Evolutionary conservation across 345 rosid species (phyloP), one percentile per base, ranked within the genome.

Genomic region (Gossypioides kirkii): DNA sequence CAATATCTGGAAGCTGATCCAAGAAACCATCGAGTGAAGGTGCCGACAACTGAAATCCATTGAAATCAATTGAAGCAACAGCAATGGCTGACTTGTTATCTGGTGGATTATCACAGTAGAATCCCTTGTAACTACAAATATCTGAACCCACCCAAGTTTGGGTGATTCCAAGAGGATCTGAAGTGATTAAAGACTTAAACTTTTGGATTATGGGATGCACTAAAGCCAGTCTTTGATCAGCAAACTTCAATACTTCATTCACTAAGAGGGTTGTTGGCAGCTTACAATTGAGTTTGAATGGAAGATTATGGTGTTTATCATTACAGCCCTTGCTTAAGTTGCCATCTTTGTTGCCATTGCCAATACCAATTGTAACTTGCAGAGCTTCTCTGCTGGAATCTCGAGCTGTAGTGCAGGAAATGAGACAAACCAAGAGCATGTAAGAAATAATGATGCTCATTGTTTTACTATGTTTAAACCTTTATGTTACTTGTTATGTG

Each of bases 21-120:
- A 91, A 86, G 36, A 90, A 94, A 22, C 91, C 91, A 22, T 90
- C 89, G n/a, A 94, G 85, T 2, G 86, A 72, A 42, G 98, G 89
- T 22, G 97, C 94, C 1, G 84, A 53, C 36, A 94, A 88, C 4
- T 84, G 89, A 82, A 90, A 94, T 11, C 97, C 97, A 64, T 90
- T 94, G 88, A 94, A 91, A 73, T 94, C 98, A 10, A 94, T 77
- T 16, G 97, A 91, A 42, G 97, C 97, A 28, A 94, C 82, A 42
- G 91, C 83, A 6, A 71, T 56, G 12, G 98, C 97, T 5, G 98
- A 79, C 46, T 70, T 55, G 84, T 91, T 94, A 75, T 94, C 87
- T 0, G 98, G 97, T 2, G 98, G 98, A 36, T 69, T 80, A 69
- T 89, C 94, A 72, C 98, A 90, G 84, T 79, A 84, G 78, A 94